Conservation (phyloP, 169 alveolate species). For the Amoebophrya sp. region DNA sequence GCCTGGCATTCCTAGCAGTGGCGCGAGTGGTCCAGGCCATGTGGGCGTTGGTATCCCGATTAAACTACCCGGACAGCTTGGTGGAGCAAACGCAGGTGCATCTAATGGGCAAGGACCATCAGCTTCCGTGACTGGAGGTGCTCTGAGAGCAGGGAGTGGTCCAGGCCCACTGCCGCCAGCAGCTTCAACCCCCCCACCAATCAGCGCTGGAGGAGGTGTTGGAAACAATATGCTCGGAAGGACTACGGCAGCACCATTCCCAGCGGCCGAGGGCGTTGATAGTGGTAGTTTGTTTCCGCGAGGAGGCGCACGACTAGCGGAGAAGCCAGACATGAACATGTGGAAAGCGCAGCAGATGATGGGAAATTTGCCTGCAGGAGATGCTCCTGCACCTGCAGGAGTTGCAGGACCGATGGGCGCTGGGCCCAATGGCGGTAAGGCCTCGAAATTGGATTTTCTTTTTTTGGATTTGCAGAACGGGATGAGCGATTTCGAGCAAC, state of each 20-base stretch:
- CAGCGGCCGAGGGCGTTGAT: neutral
- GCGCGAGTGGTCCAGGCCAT: neutral
- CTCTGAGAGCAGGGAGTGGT: no score
- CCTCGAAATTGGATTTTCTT: neutral
- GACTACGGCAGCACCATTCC: neutral
- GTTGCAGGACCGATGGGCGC: neutral
- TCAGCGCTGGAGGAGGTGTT: neutral
- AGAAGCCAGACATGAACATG: neutral
- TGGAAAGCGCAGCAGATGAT: constrained; percentile 21
- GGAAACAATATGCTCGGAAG: neutral
- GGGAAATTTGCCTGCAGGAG: neutral
- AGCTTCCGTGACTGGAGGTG: no score
- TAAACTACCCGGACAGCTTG: neutral
- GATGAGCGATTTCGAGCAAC: neutral
- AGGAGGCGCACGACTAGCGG: neutral
- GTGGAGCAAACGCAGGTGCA: no score
- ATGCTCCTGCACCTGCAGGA: neutral
- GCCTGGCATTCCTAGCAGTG: no score
- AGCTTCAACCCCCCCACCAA: no score
- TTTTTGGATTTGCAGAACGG: neutral
- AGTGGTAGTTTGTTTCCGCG: neutral
- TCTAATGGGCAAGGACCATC: no score
- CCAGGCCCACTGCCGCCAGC: no score
- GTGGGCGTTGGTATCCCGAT: neutral
- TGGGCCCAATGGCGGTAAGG: neutral